These are phyloP conservation scores for Alisma plantagoaquatica DNA, from an alignment of 106 monocot genomes.

Conservation along the genomic window DNA sequence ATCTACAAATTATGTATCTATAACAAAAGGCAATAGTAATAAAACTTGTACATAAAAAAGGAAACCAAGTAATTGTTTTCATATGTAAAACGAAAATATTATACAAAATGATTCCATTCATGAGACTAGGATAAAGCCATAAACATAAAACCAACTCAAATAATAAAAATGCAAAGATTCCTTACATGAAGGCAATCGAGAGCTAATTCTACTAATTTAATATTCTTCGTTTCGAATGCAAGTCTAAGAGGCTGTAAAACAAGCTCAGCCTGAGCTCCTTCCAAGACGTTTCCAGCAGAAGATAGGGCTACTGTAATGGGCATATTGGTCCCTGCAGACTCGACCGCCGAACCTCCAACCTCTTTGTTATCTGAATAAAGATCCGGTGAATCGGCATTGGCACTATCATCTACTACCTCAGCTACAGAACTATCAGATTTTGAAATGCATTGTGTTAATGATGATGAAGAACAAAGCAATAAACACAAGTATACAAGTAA, in stretches of 20 bases:
- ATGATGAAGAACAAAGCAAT: neutral
- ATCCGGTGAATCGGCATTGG: constrained; percentile 6
- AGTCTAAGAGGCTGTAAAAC: constrained; percentile 86
- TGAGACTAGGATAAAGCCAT: no score
- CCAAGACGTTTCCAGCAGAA: constrained; percentile 62
- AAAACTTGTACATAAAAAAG: neutral
- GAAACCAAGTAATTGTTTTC: neutral
- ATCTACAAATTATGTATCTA: neutral
- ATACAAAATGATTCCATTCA: no score
- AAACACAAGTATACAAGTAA: no score
- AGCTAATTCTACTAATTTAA: constrained; percentile 85
- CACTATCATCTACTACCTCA: constrained; percentile 25
- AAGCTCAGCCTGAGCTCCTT: constrained; percentile 78
- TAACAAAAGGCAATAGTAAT: neutral
- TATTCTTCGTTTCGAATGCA: constrained; percentile 87
- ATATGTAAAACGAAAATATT: neutral
- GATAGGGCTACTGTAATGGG: constrained; percentile 50
- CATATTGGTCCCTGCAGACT: constrained; percentile 18
- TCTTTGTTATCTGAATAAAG: constrained; percentile 21
- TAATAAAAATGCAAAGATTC: constrained; percentile 6
- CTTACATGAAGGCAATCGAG: constrained; percentile 98
- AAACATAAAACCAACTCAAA: no score
- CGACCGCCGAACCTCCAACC: constrained; percentile 10
- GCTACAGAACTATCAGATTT: constrained; percentile 17
- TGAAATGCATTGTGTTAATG: constrained; percentile 6